Evolutionary conservation across 2,329 filamentous ascomycete species (phyloP).

Genomic region (Ampelomyces quisqualis): DNA sequence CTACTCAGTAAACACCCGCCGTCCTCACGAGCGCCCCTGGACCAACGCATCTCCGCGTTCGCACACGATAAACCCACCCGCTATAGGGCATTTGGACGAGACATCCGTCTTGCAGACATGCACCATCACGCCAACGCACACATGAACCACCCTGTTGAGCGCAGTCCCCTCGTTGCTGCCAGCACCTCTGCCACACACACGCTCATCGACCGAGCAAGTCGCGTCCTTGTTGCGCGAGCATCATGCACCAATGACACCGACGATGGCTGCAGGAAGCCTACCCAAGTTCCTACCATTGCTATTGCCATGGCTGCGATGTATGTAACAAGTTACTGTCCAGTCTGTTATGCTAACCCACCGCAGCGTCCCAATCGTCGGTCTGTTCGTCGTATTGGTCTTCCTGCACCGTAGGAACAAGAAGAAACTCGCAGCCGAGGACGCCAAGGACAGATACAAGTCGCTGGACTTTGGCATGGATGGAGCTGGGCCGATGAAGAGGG

Average conservation of each 20-base stretch:
- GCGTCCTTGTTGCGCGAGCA: conserved; percentile 32
- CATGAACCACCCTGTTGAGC: conserved; percentile 33
- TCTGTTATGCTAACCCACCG: conserved; percentile 23
- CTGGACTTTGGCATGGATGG: conserved; percentile 85
- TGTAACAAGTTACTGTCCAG: conserved; percentile 4
- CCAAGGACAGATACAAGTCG: conserved; percentile 81
- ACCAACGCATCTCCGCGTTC: not conserved
- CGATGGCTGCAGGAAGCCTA: conserved; percentile 40
- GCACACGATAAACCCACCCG: conserved; percentile 1
- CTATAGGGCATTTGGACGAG: conserved; percentile 15
- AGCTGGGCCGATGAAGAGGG: conserved; percentile 42
- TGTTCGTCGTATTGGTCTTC: conserved; percentile 67
- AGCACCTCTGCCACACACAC: conserved; percentile 23
- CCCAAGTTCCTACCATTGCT: conserved; percentile 32
- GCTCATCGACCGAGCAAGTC: conserved; percentile 26
- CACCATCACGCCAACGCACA: conserved; percentile 33
- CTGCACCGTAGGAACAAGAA: conserved; percentile 77
- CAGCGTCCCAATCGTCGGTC: conserved; percentile 74
- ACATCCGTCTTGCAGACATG: conserved; percentile 28
- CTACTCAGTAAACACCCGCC: no score
- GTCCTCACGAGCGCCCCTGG: not conserved
- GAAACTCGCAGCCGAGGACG: conserved; percentile 74
- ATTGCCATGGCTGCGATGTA: conserved; percentile 42
- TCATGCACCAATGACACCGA: conserved; percentile 39
- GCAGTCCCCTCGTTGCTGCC: conserved; percentile 18